Evolutionary conservation across 352 stramenopile genomes (phyloP).

Genomic region (Phytophthora brassicae): DNA sequence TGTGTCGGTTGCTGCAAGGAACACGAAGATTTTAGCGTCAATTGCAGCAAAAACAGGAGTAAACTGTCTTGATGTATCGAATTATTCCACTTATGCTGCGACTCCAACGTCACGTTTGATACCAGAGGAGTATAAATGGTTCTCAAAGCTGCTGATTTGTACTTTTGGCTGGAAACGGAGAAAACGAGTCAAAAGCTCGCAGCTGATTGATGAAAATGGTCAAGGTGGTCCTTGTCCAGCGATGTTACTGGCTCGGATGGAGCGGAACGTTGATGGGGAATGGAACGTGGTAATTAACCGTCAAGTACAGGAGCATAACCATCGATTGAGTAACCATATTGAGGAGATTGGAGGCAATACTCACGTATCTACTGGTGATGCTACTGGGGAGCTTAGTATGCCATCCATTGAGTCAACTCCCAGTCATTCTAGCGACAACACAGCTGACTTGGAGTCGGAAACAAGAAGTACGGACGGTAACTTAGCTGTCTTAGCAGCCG

Average conservation of each 20-base stretch:
- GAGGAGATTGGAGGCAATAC: slow-evolving; percentile 16
- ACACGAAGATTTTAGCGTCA: slow-evolving; percentile 44
- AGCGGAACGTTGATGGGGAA: slow-evolving; percentile 60
- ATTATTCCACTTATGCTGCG: slow-evolving; percentile 37
- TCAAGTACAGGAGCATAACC: slow-evolving; percentile 68
- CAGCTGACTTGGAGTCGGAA: slow-evolving; percentile 13
- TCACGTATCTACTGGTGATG: slow-evolving; percentile 6
- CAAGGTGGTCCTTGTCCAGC: slow-evolving; percentile 47
- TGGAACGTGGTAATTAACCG: slow-evolving; percentile 75
- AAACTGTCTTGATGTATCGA: slow-evolving; percentile 29
- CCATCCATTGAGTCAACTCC: slow-evolving; percentile 1
- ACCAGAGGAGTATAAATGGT: slow-evolving; percentile 63
- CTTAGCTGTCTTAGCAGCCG: not conserved
- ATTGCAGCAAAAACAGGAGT: slow-evolving; percentile 23
- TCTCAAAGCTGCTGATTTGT: slow-evolving; percentile 79
- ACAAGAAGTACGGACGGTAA: slow-evolving; percentile 4
- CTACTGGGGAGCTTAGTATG: not conserved
- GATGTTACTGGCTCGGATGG: slow-evolving; percentile 66
- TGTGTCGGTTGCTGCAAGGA: slow-evolving; percentile 58
- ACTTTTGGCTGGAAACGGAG: slow-evolving; percentile 76
- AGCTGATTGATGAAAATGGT: slow-evolving; percentile 1
- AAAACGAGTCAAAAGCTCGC: slow-evolving; percentile 42
- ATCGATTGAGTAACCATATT: slow-evolving; percentile 31
- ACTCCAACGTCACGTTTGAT: slow-evolving; percentile 38
- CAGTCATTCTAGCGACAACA: slow-evolving; percentile 1